These are phyloP conservation scores for Aureoboletus auriporus DNA, from an alignment of 768 basidiomycete species.

Conservation along the genomic window DNA sequence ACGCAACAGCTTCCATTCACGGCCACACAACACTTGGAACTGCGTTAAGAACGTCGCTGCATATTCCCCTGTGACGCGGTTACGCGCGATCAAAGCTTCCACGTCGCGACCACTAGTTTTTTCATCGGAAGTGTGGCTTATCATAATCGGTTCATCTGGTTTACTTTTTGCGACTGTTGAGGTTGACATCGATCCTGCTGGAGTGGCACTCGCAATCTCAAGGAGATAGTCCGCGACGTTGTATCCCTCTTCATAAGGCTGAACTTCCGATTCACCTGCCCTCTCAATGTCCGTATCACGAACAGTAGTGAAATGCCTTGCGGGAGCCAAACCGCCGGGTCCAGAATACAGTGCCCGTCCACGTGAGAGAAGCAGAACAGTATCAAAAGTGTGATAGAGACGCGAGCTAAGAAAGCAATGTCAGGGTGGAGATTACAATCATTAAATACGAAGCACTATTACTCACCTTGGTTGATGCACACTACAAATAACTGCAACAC, in stretches of 20 bases:
- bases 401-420: conserved; percentile 49
- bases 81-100: conserved; percentile 19
- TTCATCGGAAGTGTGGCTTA: conserved; percentile 9
- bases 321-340: conserved; percentile 66
- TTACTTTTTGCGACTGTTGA: conserved; percentile 9
- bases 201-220: conserved; percentile 75
- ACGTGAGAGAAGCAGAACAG: conserved; percentile 70
- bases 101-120: conserved; percentile 11
- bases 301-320: conserved; percentile 53
- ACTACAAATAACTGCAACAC: conserved; percentile 80
- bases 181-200: conserved; percentile 41
- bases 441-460: conserved; percentile 11
- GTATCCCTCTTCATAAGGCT: conserved; percentile 71
- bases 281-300: conserved; percentile 30
- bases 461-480: conserved; percentile 80
- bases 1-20: conserved; percentile 82
- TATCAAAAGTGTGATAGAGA: conserved; percentile 82
- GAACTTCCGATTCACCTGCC: conserved; percentile 32
- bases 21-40: conserved; percentile 70
- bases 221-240: conserved; percentile 92
- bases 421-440: background rate
- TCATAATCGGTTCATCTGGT: background rate
- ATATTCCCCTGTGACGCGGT: conserved; percentile 35
- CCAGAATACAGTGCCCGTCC: conserved; percentile 81
- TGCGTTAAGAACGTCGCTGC: conserved; percentile 87